Evolutionary conservation across 2,329 filamentous ascomycete species (phyloP), one percentile per base, ranked within the genome.

Genomic region (Passalora sequoiae): DNA sequence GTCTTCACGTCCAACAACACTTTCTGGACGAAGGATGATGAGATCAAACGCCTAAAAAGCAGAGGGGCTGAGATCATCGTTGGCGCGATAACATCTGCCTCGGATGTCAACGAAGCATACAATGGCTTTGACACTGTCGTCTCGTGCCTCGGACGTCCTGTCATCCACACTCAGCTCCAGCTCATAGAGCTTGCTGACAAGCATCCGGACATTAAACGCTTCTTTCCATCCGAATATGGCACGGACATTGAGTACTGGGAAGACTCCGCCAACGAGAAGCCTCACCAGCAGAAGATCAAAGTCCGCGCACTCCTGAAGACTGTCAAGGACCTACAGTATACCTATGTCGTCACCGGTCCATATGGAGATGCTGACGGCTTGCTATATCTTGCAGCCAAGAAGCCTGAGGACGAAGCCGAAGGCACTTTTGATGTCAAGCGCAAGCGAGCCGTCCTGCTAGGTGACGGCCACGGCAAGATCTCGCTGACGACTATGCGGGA

Each of bases 401-500:
- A 66, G 5, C 63, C 60, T 0, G 55, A 66, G 24, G 60, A 62
- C 3, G 60, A 63, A 38, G 59, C 66, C 24, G 63, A 69, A 0
- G 83, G 83, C 2, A 74, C 74, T 0, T 88, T 78, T 54, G 74
- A 86, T 56, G 67, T 76, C 1, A 65, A 68, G 46, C 67, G 58
- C 2, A 80, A 75, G 57, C 75, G 69, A 44, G 83, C 83, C 0
- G 68, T 76, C 2, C 58, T 89, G 10, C 58, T 86, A 15, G 83
- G 76, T 2, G 75, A 76, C 49, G 83, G 81, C 0, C 67, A 79
- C 27, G 79, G 73, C 15, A 73, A 68, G 47, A 71, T 87, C 47
- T 81, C 79, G 25, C 76, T 89, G 55, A 86, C 81, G 2, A 83
- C 79, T 2, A 85, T 85, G 78, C 68, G 70, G 16, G 85, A 89